Percentiles rank a stretch among this genome's conserved stretches.
phyloP scores from a whole-genome alignment of 208 protist genomes.

The Leishmania arabica region DNA sequence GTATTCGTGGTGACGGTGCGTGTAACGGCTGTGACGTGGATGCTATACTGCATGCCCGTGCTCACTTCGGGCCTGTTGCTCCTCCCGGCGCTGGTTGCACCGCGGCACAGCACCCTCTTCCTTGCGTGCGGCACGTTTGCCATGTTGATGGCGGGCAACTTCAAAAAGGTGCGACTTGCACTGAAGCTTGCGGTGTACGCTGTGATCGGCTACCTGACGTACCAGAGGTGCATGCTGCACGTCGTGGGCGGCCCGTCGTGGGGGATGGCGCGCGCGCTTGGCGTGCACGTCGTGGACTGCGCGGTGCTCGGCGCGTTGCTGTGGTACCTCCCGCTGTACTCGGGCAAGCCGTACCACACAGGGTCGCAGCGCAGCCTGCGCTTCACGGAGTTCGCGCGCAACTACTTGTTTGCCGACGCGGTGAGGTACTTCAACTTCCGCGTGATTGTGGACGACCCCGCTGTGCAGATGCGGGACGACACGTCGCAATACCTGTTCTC shows the following conservation, averaged over 20 bases:
- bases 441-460: constrained; percentile 60
- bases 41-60: constrained; percentile 54
- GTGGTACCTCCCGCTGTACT: constrained; percentile 64
- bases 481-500: constrained; percentile 74
- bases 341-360: constrained; percentile 60
- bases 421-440: constrained; percentile 76
- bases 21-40: constrained; percentile 47
- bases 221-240: constrained; percentile 40
- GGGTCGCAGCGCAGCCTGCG: constrained; percentile 50
- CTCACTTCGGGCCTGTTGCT: constrained; percentile 27
- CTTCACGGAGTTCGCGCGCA: constrained; percentile 56
- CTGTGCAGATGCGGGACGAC: constrained; percentile 52
- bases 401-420: constrained; percentile 62
- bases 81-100: constrained; percentile 38
- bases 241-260: constrained; percentile 10
- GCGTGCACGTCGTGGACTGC: constrained; percentile 37
- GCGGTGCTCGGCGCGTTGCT: constrained; percentile 47
- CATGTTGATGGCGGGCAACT: constrained; percentile 39
- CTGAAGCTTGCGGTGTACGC: constrained; percentile 51
- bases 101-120: constrained; percentile 55
- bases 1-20: constrained; percentile 40
- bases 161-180: constrained; percentile 38
- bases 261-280: constrained; percentile 7
- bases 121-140: constrained; percentile 16
- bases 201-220: constrained; percentile 58